phyloP scores from a whole-genome alignment of 495 filamentous ascomycete genomes.

The Thermochaetoides thermophila region DNA sequence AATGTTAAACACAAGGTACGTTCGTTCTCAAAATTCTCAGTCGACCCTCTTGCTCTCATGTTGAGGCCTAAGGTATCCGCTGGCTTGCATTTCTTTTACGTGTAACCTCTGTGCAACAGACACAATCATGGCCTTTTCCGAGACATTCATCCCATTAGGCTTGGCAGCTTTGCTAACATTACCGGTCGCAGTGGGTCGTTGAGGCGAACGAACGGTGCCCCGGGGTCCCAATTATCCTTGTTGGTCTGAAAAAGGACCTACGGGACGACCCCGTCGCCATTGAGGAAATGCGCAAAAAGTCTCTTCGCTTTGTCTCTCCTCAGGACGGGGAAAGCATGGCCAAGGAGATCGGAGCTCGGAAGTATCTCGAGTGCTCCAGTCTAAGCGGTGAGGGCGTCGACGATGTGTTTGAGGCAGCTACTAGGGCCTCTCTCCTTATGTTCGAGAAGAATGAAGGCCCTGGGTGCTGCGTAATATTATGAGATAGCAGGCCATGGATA shows the following conservation, averaged over 20 bases:
- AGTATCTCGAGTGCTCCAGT: constrained; percentile 95
- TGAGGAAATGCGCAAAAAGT: constrained; percentile 96
- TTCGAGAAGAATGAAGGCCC: constrained; percentile 75
- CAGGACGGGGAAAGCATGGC: constrained; percentile 70
- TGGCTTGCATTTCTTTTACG: constrained; percentile 4
- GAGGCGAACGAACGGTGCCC: constrained; percentile 93
- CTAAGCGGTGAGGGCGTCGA: constrained; percentile 97
- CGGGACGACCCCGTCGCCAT: constrained; percentile 85
- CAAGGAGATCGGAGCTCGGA: constrained; percentile 74
- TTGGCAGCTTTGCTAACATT: constrained; percentile 3
- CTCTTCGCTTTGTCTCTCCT: constrained; percentile 65
- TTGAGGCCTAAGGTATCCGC: too few relatives aligned
- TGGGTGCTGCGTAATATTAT: constrained; percentile 89
- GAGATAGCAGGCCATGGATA: constrained; percentile 17
- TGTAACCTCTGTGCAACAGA: constrained; percentile 5
- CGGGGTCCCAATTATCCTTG: constrained; percentile 85
- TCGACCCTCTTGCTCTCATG: too few relatives aligned
- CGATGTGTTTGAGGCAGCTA: constrained; percentile 97
- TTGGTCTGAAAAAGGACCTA: constrained; percentile 95
- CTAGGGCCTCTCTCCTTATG: constrained; percentile 79
- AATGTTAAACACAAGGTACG: constrained; percentile 95
- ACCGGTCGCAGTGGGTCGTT: constrained; percentile 64
- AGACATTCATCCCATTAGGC: not conserved
- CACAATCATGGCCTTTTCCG: constrained; percentile 2
- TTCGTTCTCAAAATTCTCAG: not conserved